Percentiles rank a stretch among this genome's conserved stretches.
These are phyloP conservation scores for Dovyalis caffra DNA, from an alignment of 345 rosid genomes.

Conservation along the genomic window DNA sequence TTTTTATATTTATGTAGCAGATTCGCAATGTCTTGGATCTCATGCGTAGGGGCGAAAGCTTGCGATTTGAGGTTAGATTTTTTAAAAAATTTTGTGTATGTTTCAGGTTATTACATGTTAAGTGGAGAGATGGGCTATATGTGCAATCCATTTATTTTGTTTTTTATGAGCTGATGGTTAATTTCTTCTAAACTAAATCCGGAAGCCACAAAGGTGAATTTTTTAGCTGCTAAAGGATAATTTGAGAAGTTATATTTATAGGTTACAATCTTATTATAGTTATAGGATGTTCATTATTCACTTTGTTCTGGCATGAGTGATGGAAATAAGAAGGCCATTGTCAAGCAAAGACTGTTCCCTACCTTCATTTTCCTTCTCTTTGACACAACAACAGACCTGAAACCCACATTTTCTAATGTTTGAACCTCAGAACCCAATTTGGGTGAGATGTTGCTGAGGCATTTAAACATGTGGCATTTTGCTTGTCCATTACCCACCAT, in stretches of 20 bases:
- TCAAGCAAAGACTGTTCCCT: neutral
- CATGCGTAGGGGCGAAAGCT: conserved; percentile 76
- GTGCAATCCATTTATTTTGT: too few relatives aligned
- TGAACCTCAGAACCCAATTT: neutral
- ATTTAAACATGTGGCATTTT: neutral
- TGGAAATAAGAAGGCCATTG: neutral
- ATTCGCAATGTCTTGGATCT: conserved; percentile 76
- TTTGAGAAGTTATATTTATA: neutral
- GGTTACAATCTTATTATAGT: too few relatives aligned
- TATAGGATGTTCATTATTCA: too few relatives aligned
- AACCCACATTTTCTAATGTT: neutral
- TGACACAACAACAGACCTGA: neutral
- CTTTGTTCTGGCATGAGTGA: too few relatives aligned
- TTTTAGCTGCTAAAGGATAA: neutral
- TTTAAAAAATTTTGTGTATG: neutral
- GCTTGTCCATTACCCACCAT: too few relatives aligned
- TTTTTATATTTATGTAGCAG: conserved; percentile 36
- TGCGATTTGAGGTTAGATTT: conserved; percentile 70
- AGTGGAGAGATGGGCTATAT: neutral
- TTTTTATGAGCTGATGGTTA: neutral
- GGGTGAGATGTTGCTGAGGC: neutral
- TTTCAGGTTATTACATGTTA: neutral
- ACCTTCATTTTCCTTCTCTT: neutral
- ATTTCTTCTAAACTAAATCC: neutral
- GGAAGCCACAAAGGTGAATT: neutral